Evolutionary conservation across 805 yeast species (phyloP).

Genomic region (Yarrowia alimentaria): DNA sequence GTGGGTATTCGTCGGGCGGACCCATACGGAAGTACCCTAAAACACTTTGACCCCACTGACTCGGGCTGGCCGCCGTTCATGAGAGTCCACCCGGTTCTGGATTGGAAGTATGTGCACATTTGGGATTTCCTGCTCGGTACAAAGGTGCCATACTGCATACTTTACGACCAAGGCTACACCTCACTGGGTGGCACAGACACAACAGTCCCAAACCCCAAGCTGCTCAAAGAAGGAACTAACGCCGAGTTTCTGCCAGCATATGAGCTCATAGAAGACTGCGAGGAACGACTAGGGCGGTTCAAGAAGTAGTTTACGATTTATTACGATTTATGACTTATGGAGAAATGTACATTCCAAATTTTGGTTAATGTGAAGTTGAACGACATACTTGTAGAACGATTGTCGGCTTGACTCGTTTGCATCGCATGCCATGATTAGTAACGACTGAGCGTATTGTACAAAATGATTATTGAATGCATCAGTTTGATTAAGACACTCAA

Average conservation of each 20-base stretch:
- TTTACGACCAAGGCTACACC: slow-evolving; percentile 85
- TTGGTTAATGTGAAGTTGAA: too few species aligned
- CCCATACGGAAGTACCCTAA: slow-evolving; percentile 67
- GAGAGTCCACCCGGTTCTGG: slow-evolving; percentile 82
- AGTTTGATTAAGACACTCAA: too few species aligned
- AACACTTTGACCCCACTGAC: slow-evolving; percentile 71
- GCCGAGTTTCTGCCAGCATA: slow-evolving; percentile 46
- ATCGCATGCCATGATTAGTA: too few species aligned
- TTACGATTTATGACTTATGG: slow-evolving; percentile 6
- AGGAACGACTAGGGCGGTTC: slow-evolving; percentile 52
- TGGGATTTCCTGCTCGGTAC: slow-evolving; percentile 72
- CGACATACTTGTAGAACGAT: too few species aligned
- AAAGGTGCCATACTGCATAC: slow-evolving; percentile 63
- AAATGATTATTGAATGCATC: too few species aligned
- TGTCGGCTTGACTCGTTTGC: too few species aligned
- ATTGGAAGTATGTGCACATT: slow-evolving; percentile 79
- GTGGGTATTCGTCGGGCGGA: slow-evolving; percentile 89
- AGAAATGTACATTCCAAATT: too few species aligned
- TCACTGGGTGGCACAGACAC: slow-evolving; percentile 77
- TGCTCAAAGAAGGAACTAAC: slow-evolving; percentile 37
- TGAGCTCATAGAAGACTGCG: slow-evolving; percentile 49
- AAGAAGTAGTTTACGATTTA: too few species aligned
- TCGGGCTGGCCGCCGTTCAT: slow-evolving; percentile 87
- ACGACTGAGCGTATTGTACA: too few species aligned
- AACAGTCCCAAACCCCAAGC: slow-evolving; percentile 70